Evolutionary conservation across 2,329 filamentous ascomycete species (phyloP).

Genomic region (Leptographium procerum): DNA sequence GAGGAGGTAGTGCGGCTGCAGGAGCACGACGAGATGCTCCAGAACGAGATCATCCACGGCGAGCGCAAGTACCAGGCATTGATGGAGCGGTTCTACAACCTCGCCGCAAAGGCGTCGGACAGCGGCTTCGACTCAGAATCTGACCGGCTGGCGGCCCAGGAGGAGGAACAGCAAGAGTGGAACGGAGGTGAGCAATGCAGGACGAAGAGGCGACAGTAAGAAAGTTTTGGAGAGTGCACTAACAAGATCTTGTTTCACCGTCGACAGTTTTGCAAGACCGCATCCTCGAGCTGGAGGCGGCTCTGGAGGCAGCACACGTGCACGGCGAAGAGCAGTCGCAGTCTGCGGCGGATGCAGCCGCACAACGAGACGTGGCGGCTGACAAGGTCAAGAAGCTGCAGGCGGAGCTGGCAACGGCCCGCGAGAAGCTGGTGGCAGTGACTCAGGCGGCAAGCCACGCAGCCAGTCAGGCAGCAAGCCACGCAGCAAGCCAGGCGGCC

Average conservation of each 20-base stretch:
- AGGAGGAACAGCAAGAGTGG: constrained; percentile 3
- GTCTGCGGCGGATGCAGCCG: background rate
- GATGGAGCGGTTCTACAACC: constrained; percentile 10
- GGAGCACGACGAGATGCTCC: constrained; percentile 16
- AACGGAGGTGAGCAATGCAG: constrained; percentile 7
- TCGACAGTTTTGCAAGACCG: constrained; percentile 5
- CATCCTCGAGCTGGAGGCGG: constrained; percentile 10
- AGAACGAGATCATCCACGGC: constrained; percentile 13
- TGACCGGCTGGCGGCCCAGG: constrained; percentile 6
- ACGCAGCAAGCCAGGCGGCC: background rate
- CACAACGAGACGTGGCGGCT: constrained; percentile 7
- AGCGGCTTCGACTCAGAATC: constrained; percentile 3
- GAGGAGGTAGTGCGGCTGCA: constrained; percentile 18
- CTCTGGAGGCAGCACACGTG: constrained; percentile 7
- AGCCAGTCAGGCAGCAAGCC: background rate
- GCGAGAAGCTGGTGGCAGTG: constrained; percentile 4
- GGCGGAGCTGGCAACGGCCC: constrained; percentile 7
- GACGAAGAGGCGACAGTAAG: background rate
- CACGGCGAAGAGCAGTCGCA: constrained; percentile 8
- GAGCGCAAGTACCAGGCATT: constrained; percentile 12
- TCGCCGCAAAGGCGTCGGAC: constrained; percentile 6
- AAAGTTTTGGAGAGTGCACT: background rate
- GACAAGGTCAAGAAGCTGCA: constrained; percentile 5
- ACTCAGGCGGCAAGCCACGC: too few relatives aligned
- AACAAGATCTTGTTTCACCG: background rate